Evolutionary conservation across 2,329 filamentous ascomycete species (phyloP).

Genomic region (Monosporascus sp.): DNA sequence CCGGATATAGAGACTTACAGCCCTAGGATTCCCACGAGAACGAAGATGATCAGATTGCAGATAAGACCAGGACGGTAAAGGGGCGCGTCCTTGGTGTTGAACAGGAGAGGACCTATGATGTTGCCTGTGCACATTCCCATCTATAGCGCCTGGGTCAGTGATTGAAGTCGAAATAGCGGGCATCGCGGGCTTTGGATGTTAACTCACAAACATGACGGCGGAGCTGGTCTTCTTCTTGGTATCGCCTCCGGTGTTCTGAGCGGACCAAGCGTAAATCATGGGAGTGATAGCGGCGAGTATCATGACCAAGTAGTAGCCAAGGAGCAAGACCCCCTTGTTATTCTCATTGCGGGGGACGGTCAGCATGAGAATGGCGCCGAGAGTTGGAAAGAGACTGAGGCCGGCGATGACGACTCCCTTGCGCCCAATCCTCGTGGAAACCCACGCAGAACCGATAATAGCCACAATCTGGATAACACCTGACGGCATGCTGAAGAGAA

Average conservation of each 20-base stretch:
- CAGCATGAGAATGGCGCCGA: conserved; percentile 43
- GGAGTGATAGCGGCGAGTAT: conserved; percentile 40
- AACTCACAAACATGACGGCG: conserved; percentile 44
- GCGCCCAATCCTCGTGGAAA: conserved; percentile 35
- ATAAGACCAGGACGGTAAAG: conserved; percentile 51
- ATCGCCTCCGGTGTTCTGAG: conserved; percentile 58
- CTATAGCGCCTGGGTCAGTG: background rate
- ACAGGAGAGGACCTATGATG: conserved; percentile 59
- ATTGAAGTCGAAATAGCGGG: background rate
- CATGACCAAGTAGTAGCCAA: conserved; percentile 45
- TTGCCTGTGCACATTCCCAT: conserved; percentile 59
- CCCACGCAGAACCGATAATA: conserved; percentile 32
- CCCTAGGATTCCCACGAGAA: conserved; percentile 46
- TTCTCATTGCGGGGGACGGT: conserved; percentile 35
- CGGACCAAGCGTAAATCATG: conserved; percentile 51
- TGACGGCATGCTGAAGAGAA: conserved; percentile 37
- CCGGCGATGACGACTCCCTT: conserved; percentile 39
- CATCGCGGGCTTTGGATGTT: background rate
- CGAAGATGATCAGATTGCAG: conserved; percentile 56
- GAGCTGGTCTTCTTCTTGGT: conserved; percentile 64
- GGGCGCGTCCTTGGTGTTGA: conserved; percentile 54
- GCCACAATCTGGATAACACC: conserved; percentile 31
- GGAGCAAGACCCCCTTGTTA: conserved; percentile 43
- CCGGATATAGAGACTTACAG: conserved; percentile 13
- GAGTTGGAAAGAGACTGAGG: conserved; percentile 31